Conservation (phyloP, 768 basidiomycete genomes). For the Tricholomella constricta region DNA sequence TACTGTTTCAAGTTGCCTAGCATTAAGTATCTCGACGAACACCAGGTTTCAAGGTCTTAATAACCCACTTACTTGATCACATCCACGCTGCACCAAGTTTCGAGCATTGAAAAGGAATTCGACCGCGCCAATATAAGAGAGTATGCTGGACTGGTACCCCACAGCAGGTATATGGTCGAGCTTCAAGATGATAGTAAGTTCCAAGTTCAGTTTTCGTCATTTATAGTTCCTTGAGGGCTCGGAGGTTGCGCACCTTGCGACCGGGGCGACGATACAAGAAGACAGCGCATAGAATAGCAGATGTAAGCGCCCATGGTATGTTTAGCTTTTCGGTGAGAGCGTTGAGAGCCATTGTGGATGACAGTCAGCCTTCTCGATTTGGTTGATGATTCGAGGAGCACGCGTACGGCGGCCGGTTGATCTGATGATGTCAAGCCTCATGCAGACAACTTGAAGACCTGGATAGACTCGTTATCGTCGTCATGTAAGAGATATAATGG, state of each 20-base stretch:
- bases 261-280: conserved; percentile 7
- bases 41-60: conserved; percentile 5
- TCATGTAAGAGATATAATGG: no score
- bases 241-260: neutral
- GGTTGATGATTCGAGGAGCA: no score
- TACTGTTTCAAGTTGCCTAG: conserved; percentile 15
- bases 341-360: neutral
- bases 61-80: conserved; percentile 19
- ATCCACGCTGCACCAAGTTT: conserved; percentile 26
- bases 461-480: no score
- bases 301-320: neutral
- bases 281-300: neutral
- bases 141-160: conserved; percentile 24
- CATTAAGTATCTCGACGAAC: neutral
- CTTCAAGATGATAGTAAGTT: conserved; percentile 1
- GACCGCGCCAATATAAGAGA: conserved; percentile 25
- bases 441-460: no score
- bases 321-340: neutral
- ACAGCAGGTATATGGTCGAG: conserved; percentile 24
- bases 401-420: no score
- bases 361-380: neutral
- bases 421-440: no score
- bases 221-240: neutral
- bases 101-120: conserved; percentile 23
- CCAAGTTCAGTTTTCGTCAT: neutral